Conservation (phyloP, 2,329 filamentous ascomycete genomes). For the Alternaria burnsii region DNA sequence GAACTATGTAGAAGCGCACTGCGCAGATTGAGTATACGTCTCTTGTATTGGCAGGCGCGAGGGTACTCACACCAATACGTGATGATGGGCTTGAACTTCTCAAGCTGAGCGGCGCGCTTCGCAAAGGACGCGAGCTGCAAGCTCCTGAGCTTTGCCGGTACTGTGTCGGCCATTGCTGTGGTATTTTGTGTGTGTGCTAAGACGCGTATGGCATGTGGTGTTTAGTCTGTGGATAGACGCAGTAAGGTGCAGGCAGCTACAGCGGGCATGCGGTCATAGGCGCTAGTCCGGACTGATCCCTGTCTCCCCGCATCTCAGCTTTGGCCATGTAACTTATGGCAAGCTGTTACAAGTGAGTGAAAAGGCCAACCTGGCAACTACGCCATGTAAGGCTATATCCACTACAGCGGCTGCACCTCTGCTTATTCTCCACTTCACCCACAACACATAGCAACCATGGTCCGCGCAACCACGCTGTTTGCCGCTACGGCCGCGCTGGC, state of each 20-base stretch:
- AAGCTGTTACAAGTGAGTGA: constrained; percentile 15
- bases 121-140: constrained; percentile 87
- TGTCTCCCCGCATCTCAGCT: constrained; percentile 22
- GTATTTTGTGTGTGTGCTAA: constrained; percentile 1
- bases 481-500: constrained; percentile 70
- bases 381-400: constrained; percentile 25
- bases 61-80: constrained; percentile 87
- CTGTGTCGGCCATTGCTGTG: constrained; percentile 70
- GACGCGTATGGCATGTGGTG: background rate
- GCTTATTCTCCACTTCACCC: constrained; percentile 14
- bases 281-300: constrained; percentile 13
- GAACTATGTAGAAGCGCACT: constrained; percentile 73
- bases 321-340: constrained; percentile 12
- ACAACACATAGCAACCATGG: constrained; percentile 37
- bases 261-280: constrained; percentile 19
- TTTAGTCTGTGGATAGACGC: constrained; percentile 1
- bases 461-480: constrained; percentile 51
- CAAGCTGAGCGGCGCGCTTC: constrained; percentile 82
- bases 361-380: constrained; percentile 25
- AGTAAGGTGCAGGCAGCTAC: constrained; percentile 4
- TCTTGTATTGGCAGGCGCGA: background rate
- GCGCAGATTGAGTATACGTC: constrained; percentile 22
- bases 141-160: constrained; percentile 77
- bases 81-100: constrained; percentile 82
- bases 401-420: constrained; percentile 12